Conservation (phyloP, 2,329 filamentous ascomycete species). For the Sporothrix luriei region DNA sequence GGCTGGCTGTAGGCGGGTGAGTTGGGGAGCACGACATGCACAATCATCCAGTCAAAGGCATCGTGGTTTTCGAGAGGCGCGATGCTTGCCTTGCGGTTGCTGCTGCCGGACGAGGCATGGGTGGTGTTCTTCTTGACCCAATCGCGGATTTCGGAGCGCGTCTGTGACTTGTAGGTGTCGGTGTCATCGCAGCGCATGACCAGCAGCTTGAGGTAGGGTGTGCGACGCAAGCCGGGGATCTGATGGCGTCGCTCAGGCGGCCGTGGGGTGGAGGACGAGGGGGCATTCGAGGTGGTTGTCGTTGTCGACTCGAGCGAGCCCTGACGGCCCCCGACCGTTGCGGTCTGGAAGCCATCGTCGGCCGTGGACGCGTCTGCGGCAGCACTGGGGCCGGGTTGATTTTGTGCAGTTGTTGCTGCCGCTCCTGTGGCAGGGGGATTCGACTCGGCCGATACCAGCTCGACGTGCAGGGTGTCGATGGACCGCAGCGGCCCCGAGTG, state of each 20-base stretch:
- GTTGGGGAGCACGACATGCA: constrained; percentile 90
- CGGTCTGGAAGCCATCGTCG: constrained; percentile 65
- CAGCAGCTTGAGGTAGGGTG: constrained; percentile 89
- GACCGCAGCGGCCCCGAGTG: constrained; percentile 87
- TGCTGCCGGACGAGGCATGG: constrained; percentile 46
- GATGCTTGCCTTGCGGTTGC: constrained; percentile 62
- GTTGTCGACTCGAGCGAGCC: constrained; percentile 43
- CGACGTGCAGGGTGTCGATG: constrained; percentile 89
- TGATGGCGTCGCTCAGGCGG: constrained; percentile 70
- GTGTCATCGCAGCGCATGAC: constrained; percentile 93
- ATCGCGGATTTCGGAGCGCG: constrained; percentile 77
- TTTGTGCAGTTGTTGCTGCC: constrained; percentile 37
- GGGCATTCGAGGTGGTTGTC: not conserved
- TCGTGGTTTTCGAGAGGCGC: constrained; percentile 82
- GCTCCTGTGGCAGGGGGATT: constrained; percentile 42
- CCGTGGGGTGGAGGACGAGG: constrained; percentile 46
- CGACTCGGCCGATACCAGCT: constrained; percentile 69
- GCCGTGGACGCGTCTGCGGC: constrained; percentile 36
- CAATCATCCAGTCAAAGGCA: constrained; percentile 91
- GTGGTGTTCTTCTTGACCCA: constrained; percentile 83
- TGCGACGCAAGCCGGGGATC: constrained; percentile 88
- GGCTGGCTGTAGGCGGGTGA: constrained; percentile 79
- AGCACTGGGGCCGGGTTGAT: constrained; percentile 38
- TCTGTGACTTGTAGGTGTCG: constrained; percentile 82
- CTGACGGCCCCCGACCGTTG: constrained; percentile 51